phyloP scores from a whole-genome alignment of 305 asterid genomes.

The Salvia sclarea region DNA sequence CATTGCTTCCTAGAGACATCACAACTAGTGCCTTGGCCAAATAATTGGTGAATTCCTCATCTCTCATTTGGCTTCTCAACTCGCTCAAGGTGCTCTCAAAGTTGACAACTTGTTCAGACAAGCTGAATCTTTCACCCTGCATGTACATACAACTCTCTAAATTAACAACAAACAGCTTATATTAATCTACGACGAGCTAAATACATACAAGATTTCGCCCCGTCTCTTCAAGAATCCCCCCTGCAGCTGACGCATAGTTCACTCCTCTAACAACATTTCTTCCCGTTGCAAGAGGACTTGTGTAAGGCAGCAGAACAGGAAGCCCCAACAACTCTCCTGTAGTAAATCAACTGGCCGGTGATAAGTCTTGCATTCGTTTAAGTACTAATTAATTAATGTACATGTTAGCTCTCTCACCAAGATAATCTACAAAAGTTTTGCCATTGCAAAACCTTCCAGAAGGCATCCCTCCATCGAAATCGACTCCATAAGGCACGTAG shows the following conservation, averaged over 20 bases:
- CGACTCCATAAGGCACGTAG: constrained; percentile 58
- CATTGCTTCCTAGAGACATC: constrained; percentile 64
- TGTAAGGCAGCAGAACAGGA: constrained; percentile 55
- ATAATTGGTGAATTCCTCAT: constrained; percentile 39
- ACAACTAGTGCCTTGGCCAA: constrained; percentile 53
- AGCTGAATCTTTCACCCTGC: constrained; percentile 71
- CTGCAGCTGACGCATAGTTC: constrained; percentile 82
- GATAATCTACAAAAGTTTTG: constrained; percentile 46
- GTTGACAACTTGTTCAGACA: constrained; percentile 49
- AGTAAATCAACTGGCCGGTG: not conserved
- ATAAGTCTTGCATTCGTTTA: no score
- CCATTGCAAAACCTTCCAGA: constrained; percentile 69
- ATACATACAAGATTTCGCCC: constrained; percentile 53
- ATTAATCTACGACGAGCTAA: no score
- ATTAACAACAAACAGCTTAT: no score
- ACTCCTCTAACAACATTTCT: constrained; percentile 50
- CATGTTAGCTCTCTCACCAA: constrained; percentile 30
- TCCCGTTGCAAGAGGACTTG: constrained; percentile 38
- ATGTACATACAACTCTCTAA: no score
- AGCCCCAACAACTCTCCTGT: constrained; percentile 55
- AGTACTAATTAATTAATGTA: no score
- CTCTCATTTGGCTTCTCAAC: constrained; percentile 41
- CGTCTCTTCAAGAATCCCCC: constrained; percentile 74
- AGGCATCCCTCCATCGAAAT: constrained; percentile 44
- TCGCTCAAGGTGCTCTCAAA: constrained; percentile 49